Evolutionary conservation across 2,329 filamentous ascomycete genomes (phyloP).

Genomic region (Fusarium sp.): DNA sequence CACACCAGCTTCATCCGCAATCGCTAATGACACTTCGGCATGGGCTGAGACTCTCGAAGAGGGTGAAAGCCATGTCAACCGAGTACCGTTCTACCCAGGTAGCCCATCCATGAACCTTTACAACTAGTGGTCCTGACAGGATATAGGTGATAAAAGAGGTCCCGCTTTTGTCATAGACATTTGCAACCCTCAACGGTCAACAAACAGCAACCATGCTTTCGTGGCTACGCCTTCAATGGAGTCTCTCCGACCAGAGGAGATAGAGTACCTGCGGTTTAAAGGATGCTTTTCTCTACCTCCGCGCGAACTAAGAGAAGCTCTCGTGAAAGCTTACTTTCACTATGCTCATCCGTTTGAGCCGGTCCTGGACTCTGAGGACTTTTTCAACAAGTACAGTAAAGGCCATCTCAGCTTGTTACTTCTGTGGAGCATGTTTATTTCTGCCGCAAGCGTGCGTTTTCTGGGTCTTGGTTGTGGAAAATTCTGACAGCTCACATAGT

Average conservation of each 20-base stretch:
- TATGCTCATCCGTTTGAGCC: slow-evolving; percentile 43
- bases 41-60: not conserved
- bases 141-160: not conserved
- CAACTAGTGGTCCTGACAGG: not conserved
- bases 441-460: slow-evolving; percentile 46
- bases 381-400: slow-evolving; percentile 31
- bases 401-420: slow-evolving; percentile 33
- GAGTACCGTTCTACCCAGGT: not conserved
- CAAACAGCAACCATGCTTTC: not conserved
- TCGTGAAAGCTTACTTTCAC: slow-evolving; percentile 40
- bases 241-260: slow-evolving; percentile 12
- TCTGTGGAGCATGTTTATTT: slow-evolving; percentile 47
- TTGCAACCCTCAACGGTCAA: not conserved
- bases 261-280: slow-evolving; percentile 23
- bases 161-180: slow-evolving; percentile 15
- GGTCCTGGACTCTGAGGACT: slow-evolving; percentile 33
- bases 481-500: not conserved
- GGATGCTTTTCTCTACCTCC: slow-evolving; percentile 33
- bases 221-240: not conserved
- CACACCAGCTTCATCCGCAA: not conserved
- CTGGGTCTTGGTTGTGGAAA: too few species aligned
- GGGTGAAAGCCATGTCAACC: not conserved
- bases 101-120: too few species aligned
- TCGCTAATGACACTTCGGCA: not conserved
- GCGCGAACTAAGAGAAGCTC: slow-evolving; percentile 13